A percentile compares a stretch with the other conserved stretches of the same genome.
phyloP scores from a whole-genome alignment of 2,329 filamentous ascomycete species.

The Aspergillus calidoustus region DNA sequence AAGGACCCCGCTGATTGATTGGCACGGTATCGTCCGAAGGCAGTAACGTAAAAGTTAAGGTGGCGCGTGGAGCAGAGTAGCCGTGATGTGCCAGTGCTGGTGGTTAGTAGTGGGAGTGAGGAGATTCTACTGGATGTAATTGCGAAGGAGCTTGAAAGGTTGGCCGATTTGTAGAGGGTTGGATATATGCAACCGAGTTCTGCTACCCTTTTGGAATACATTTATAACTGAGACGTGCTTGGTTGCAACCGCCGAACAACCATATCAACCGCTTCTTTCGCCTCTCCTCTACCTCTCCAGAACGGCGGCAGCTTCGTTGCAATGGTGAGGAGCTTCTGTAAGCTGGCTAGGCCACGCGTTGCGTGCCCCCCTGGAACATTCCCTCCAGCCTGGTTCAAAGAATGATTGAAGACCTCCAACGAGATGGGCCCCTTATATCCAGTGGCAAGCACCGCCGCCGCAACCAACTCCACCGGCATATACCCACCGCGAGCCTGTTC shows the following conservation, averaged over 20 bases:
- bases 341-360: constrained; percentile 27
- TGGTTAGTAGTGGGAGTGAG: constrained; percentile 16
- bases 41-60: neutral
- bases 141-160: constrained; percentile 14
- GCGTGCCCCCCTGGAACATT: constrained; percentile 32
- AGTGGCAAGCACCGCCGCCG: constrained; percentile 37
- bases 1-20: too few relatives aligned
- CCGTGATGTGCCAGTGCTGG: constrained; percentile 16
- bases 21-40: too few relatives aligned
- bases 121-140: constrained; percentile 22
- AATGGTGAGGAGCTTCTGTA: constrained; percentile 23
- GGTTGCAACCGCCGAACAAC: neutral
- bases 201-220: neutral
- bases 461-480: constrained; percentile 38
- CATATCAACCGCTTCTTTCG: neutral
- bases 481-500: constrained; percentile 34
- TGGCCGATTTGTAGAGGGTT: constrained; percentile 9
- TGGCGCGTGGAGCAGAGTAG: constrained; percentile 22
- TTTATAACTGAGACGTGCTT: neutral
- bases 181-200: neutral
- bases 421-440: constrained; percentile 38
- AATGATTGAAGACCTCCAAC: constrained; percentile 40
- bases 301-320: constrained; percentile 13
- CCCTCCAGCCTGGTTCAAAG: constrained; percentile 27
- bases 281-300: constrained; percentile 25